Evolutionary conservation across 441 rosid genomes (phyloP).

Genomic region (Populus hybrid): DNA sequence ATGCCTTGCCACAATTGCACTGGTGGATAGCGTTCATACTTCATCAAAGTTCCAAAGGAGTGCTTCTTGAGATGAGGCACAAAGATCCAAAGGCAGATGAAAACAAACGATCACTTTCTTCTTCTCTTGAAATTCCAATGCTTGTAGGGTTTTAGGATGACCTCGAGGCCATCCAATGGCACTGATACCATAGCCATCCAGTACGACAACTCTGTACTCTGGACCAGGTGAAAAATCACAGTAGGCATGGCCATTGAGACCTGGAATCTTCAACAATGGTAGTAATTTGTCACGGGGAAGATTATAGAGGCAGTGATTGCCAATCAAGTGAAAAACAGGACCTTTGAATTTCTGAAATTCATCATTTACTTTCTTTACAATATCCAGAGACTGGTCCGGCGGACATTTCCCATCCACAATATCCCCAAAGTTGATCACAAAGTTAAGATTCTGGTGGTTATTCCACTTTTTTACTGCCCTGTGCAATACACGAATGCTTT

Average conservation of each 20-base stretch:
- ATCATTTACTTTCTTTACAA: constrained; percentile 42
- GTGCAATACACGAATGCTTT: constrained; percentile 64
- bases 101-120: constrained; percentile 74
- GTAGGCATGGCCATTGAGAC: constrained; percentile 50
- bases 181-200: constrained; percentile 86
- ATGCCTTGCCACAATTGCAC: constrained; percentile 67
- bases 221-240: constrained; percentile 82
- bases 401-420: constrained; percentile 84
- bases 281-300: constrained; percentile 71
- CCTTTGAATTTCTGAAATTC: constrained; percentile 67
- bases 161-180: constrained; percentile 80
- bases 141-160: constrained; percentile 67
- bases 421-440: constrained; percentile 79
- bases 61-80: constrained; percentile 44
- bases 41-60: constrained; percentile 84
- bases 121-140: constrained; percentile 53
- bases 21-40: constrained; percentile 69
- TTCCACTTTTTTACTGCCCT: constrained; percentile 80
- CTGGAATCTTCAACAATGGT: constrained; percentile 62
- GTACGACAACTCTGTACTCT: constrained; percentile 61
- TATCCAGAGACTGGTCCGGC: constrained; percentile 51
- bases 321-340: constrained; percentile 76
- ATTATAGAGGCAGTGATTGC: constrained; percentile 91
- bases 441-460: constrained; percentile 48
- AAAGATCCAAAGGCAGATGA: constrained; percentile 75